Evolutionary conservation across 768 basidiomycete species (phyloP), one percentile per base, ranked within the genome.

Genomic region (Chiua virens): DNA sequence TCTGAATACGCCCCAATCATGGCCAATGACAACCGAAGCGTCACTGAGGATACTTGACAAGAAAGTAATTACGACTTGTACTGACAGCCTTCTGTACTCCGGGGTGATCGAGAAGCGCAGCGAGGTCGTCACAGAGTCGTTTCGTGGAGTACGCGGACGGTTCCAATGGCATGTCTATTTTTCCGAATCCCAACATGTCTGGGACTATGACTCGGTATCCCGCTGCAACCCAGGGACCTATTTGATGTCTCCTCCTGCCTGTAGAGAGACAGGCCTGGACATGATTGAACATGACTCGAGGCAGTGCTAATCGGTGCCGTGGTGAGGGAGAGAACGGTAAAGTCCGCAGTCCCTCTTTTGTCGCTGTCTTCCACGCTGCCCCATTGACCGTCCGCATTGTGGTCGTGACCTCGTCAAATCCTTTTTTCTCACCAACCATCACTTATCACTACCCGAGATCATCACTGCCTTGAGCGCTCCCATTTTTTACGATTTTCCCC

Each of bases 1-100:
- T 81, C 69, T 1, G 90, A 73, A 79, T 3, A 85, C 72, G 6
- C 90, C 90, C 89, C 89, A 92, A 59, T 92, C 90, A 58, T 92
- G 90, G 1, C 87, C 90, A 50, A 90, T 74, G 49, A 90, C 68
- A 11, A 88, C 75, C 85, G 76, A 49, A 1, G 13, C 14, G 27
- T n/a, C 8, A 10, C 32, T 58, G 32, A 54, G 50, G 27, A 47
- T 23, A 30, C 34, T n/a, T n/a, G n/a, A 25, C 11, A 13, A 38
- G 17, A 32, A 42, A 21, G n/a, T 1, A 42, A 34, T 17, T 10
- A 10, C 2, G 15, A 27, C 21, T 8, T 5, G 25, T 2, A 74
- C 83, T 54, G 58, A 88, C 86, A 30, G 81, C 83, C 62, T 75
- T 75, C 34, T 65, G 55, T 5, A 87, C 66, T 13, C 62, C 75